Evolutionary conservation across 352 stramenopile species (phyloP), one percentile per base, ranked within the genome.

Genomic region (Plasmopara muralis): DNA sequence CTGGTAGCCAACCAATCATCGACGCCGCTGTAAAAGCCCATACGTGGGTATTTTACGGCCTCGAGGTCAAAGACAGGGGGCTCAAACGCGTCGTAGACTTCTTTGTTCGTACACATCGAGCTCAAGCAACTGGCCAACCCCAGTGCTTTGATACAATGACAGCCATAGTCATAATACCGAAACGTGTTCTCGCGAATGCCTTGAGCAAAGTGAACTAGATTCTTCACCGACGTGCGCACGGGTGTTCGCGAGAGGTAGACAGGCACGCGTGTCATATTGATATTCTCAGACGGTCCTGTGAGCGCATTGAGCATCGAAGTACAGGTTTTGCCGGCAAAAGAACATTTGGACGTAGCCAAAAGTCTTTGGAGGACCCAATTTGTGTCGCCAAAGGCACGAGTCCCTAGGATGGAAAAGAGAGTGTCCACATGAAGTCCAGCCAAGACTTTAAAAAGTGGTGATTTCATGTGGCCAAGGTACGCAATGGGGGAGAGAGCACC

Each of bases 231-330:
- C 12, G 74, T 85, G 4, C 72, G 67, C 6, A 72, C 72, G 1
- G 74, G 74, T 2, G 74, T 85, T 51, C 83, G 72, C n/a, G 69
- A 68, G 29, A 85, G 62, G 47, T 85, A 85, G n/a, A 85, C 74
- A 39, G 83, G 74, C 37, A 85, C 57, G 3, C 74, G 63, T 10
- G 67, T 76, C 8, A 57, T 64, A 60, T 85, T 85, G 15, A 83
- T 58, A 31, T 79, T 79, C 51, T 79, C 55, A 9, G 74, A 78
- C 15, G 61, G 63, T 18, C 74, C 74, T 14, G 66, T 75, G 43
- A 85, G 52, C 15, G 60, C 64, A 45, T 85, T 78, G 60, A 85
- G 78, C 53, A 82, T 70, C 20, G 55, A 74, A 50, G 62, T 60
- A 43, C 73, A 84, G 10, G 68, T 59, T 10, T 72, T 37, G 39